Percentiles rank a stretch among this genome's conserved stretches.
These are phyloP conservation scores for Aristolochia contorta DNA, from an alignment of 164 flowering plant genomes.

Conservation along the genomic window DNA sequence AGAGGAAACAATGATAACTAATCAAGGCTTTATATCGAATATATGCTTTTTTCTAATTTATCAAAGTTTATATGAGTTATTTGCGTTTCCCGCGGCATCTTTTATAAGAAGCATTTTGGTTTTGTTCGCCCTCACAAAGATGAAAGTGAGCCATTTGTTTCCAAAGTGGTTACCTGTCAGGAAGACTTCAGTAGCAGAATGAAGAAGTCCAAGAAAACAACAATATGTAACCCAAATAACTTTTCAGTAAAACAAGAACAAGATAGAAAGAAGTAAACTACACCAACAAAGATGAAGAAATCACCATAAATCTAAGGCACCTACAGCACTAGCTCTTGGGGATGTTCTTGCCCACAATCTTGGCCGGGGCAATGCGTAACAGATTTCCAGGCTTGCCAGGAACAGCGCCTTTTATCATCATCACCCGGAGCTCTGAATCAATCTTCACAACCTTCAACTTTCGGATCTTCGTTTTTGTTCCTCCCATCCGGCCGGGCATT, in stretches of 20 bases:
- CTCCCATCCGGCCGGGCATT: slow-evolving; percentile 99
- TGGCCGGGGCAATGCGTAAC: slow-evolving; percentile 85
- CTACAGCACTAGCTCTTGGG: slow-evolving; percentile 50
- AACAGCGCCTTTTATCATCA: slow-evolving; percentile 88
- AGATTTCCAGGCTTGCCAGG: slow-evolving; percentile 99
- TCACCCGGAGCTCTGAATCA: slow-evolving; percentile 66
- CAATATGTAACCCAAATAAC: too few relatives aligned
- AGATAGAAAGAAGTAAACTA: neutral
- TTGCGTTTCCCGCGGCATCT: too few relatives aligned
- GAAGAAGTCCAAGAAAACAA: too few relatives aligned
- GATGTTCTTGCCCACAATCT: slow-evolving; percentile 88
- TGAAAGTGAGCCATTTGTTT: too few relatives aligned
- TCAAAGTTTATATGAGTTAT: too few relatives aligned
- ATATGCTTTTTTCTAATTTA: too few relatives aligned
- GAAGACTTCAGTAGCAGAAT: too few relatives aligned
- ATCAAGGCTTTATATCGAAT: too few relatives aligned
- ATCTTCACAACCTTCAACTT: slow-evolving; percentile 81
- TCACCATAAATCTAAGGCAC: neutral
- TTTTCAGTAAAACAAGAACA: neutral
- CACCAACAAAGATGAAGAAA: neutral
- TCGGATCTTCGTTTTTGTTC: slow-evolving; percentile 71
- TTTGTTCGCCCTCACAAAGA: too few relatives aligned
- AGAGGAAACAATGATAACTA: too few relatives aligned
- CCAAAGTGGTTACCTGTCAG: too few relatives aligned
- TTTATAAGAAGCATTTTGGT: too few relatives aligned